Base-by-base conservation (phyloP, 768 basidiomycete species). In the Russula brevipes region DNA sequence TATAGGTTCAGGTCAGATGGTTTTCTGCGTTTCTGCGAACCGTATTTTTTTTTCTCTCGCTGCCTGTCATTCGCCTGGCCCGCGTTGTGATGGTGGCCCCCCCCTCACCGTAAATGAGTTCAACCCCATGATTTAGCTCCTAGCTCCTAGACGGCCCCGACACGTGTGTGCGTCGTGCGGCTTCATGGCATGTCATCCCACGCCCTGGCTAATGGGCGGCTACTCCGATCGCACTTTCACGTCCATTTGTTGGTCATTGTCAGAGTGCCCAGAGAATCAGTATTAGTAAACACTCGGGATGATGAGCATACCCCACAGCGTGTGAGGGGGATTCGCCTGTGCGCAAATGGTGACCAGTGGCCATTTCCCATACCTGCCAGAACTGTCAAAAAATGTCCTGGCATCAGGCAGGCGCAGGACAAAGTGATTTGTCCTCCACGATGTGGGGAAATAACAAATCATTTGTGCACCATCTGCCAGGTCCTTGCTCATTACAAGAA, bases 401-500 rank as follows among this genome's bases (percentile, higher is more conserved):
- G 5, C 14, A 4, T 12, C 41, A 10, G n/a, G n/a, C n/a, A 50
- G 19, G 44, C 9, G 1, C 33, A 19, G n/a, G 10, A 52, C 11
- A 10, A 36, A 11, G n/a, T 47, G 11, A 35, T 31, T 12, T 8
- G 2, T 36, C 16, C 17, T 31, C 39, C 39, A 53, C 31, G 38
- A 39, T n/a, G 62, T 11, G 44, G 36, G 45, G 19, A 38, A 63
- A 59, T 51, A 51, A 51, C 58, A 51, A 50, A 60, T 60, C 12
- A 0, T 12, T 33, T 11, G 6, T 17, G 38, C 54, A 56, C 47
- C 63, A 46, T 50, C 33, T n/a, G 58, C 58, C 58, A 59, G 58
- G 63, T 31, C 41, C 55, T 45, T n/a, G 54, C 53, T 8, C 47
- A 38, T 33, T 14, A 53, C 31, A 42, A 16, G 50, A n/a, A 49